Base-by-base conservation (phyloP, 2,329 filamentous ascomycete genomes). In the Diaporthe destruens region DNA sequence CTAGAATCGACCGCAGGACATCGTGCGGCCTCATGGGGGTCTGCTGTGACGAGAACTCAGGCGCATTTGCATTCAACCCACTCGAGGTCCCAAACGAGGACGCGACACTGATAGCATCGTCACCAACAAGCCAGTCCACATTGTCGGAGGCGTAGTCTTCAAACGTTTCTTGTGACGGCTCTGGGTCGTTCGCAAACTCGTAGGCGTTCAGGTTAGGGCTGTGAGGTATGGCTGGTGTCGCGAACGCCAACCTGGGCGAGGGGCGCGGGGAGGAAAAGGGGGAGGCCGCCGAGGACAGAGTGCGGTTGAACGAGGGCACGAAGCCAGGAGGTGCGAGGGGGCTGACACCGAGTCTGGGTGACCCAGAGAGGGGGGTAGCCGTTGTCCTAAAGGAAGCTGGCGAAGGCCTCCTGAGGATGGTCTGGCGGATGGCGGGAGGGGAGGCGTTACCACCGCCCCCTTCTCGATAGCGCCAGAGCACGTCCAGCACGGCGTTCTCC, bases 21-120 rank as follows among this genome's bases (percentile, higher is more conserved):
- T 99, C 96, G 82, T 98, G 98, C 0, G 96, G 96, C 72, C 94
- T 97, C 96, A 99, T 98, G 79, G 98, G 95, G 71, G 91, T 90
- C 79, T 93, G 93, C 80, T 92, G 89, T 65, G 87, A 84, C 1
- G 88, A 87, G 77, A 90, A 98, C 81, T 98, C 95, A 32, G 95
- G 93, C 6, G 94, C 94, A 18, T 92, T 92, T 55, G 91, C 92
- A 78, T 94, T 95, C 74, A 96, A 87, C 44, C 89, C 91, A 76
- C 91, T 94, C 20, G 92, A 87, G 12, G 89, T 90, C 47, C 90
- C 88, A 53, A 89, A 83, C 9, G 92, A 93, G 32, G 95, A 98
- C 32, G 94, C 92, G 72, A 95, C 89, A 77, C 92, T 95, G 78
- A 92, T 93, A 69, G 90, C 91, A 78, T 94, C 93, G 81, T 98